phyloP scores from a whole-genome alignment of 2,329 filamentous ascomycete genomes.

The Fusarium agapanthi region DNA sequence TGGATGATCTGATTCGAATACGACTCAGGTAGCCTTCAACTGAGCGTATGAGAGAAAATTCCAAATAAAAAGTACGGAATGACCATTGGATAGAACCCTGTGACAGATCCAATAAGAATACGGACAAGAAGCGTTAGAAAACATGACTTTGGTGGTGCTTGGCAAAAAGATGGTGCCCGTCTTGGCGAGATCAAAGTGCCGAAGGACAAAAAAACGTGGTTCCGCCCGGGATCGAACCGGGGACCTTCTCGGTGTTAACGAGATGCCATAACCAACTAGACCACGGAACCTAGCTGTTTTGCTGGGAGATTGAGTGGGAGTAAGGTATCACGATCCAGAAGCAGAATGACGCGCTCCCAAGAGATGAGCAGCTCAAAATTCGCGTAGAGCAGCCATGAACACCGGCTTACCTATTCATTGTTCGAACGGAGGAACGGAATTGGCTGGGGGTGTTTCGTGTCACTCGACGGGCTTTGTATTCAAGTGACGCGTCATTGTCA shows the following conservation, averaged over 20 bases:
- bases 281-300: constrained; percentile 1
- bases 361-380: background rate
- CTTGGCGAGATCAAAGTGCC: background rate
- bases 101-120: background rate
- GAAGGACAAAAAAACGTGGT: background rate
- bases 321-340: background rate
- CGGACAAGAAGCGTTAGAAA: background rate
- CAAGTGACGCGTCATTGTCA: background rate
- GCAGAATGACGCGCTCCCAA: accelerated
- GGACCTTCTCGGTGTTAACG: constrained; percentile 23
- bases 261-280: constrained; percentile 23
- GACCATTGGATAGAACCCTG: background rate
- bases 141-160: background rate
- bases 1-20: too few species aligned
- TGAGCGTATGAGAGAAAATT: background rate
- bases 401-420: background rate
- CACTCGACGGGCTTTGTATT: too few species aligned
- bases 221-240: constrained; percentile 18
- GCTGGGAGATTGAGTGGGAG: accelerated
- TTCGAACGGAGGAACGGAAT: background rate
- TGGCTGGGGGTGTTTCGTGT: background rate
- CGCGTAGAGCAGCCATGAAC: too few species aligned
- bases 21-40: too few species aligned
- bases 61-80: background rate
- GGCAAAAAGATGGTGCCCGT: background rate